Base-by-base conservation (phyloP, 495 filamentous ascomycete genomes). In the Evernia prunastri region DNA sequence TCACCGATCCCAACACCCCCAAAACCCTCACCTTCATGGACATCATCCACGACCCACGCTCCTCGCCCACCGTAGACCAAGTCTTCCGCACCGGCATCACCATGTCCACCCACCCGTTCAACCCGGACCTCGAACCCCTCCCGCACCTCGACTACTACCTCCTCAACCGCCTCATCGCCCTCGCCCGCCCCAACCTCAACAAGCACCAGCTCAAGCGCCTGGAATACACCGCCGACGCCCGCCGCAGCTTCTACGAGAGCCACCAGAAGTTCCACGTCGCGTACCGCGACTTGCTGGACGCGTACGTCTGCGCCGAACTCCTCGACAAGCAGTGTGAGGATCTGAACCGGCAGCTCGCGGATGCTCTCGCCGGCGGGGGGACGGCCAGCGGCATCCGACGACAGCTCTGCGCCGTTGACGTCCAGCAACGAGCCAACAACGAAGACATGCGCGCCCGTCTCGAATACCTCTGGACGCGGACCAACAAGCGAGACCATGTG, bases 111-210 rank as follows among this genome's bases (percentile, higher is more conserved):
- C 8, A 59, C 39, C 36, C 35, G 0, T 2, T 2, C 35, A 59
- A 8, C 56, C 4, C 36, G n/a, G n/a, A 0, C 39, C 36, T 49
- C 29, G 61, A 63, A 58, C 61, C 61, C 25, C 61, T 63, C 15
- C 61, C 61, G 5, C 17, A 36, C 17, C 49, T 63, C 53, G 51
- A 63, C 37, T 63, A 63, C 51, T 37, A 57, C 25, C 31, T 63
- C 25, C 17, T 63, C 2, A n/a, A 57, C 33, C 35, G 8, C 0
- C 61, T 63, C 18, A 45, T 63, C 37, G 9, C 36, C 47, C n/a
- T 63, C 47, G 36, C 39, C 4, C 51, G 51, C 12, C 61, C 49
- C 39, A 17, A 56, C 60, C 47, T 57, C 33, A 23, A 0, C 35
- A 57, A 51, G 18, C 60, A 17, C 47, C 27, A 58, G 1, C 61